phyloP scores from a whole-genome alignment of 2,329 filamentous ascomycete species.

The Aspergillus sergii region DNA sequence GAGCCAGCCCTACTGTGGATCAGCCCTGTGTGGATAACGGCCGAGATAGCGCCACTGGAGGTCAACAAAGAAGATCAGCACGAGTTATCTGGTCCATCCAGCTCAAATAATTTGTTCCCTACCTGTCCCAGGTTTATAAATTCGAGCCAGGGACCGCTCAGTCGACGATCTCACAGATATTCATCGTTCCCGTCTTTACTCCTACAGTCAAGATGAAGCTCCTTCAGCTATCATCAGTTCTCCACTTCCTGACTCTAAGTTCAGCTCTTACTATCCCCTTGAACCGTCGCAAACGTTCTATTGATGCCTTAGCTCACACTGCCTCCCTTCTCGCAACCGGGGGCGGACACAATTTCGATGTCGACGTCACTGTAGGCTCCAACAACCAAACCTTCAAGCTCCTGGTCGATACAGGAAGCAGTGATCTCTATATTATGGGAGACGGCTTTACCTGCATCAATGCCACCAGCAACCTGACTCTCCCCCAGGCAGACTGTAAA shows the following conservation, averaged over 20 bases:
- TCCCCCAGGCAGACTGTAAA: slow-evolving; percentile 12
- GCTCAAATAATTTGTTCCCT: too few species aligned
- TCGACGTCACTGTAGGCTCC: slow-evolving; percentile 26
- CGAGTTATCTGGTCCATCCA: too few species aligned
- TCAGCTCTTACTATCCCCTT: background rate
- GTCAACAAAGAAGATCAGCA: too few species aligned
- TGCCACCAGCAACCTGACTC: slow-evolving; percentile 7
- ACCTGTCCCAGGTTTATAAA: too few species aligned
- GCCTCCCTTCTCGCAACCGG: slow-evolving; percentile 16
- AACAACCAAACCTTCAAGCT: slow-evolving; percentile 33
- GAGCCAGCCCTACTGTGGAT: background rate
- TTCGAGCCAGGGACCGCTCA: too few species aligned
- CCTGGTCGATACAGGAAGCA: slow-evolving; percentile 52
- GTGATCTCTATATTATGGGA: slow-evolving; percentile 50
- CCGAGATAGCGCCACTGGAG: too few species aligned
- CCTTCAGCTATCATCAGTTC: background rate
- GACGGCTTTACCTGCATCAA: slow-evolving; percentile 39
- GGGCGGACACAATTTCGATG: slow-evolving; percentile 25
- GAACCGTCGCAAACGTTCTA: background rate
- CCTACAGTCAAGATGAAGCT: background rate
- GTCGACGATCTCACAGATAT: background rate
- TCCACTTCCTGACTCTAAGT: background rate
- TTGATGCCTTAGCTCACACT: background rate
- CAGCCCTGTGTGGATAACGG: background rate
- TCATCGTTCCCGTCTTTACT: background rate